A percentile compares a stretch with the other conserved stretches of the same genome.
Conservation (phyloP, 306 rosid genomes). For the Morella rubra region DNA sequence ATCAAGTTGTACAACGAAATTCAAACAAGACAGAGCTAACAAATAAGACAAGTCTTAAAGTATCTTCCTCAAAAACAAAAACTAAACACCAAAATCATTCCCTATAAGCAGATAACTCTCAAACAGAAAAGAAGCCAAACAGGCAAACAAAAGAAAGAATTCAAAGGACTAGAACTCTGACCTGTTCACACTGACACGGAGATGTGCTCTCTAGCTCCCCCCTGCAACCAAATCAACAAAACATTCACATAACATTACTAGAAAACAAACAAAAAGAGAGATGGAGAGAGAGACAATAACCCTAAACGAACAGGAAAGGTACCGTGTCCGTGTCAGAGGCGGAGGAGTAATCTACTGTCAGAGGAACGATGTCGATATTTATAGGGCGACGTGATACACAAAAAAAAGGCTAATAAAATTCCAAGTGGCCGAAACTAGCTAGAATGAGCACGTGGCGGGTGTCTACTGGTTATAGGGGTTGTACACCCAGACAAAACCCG, state of each 20-base stretch:
- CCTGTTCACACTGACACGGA: slow-evolving; percentile 4
- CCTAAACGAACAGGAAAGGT: slow-evolving; percentile 27
- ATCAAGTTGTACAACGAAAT: not conserved
- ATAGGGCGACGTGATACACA: not conserved
- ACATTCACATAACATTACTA: not conserved
- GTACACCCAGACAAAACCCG: too few species aligned
- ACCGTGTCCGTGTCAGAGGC: not conserved
- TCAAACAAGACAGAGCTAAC: not conserved
- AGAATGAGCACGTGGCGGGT: not conserved
- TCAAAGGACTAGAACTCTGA: not conserved
- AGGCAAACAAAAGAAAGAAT: not conserved
- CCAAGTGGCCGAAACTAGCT: not conserved
- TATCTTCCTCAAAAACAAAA: not conserved
- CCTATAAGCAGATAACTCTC: too few species aligned
- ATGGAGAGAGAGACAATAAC: slow-evolving; percentile 11
- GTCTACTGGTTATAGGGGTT: not conserved
- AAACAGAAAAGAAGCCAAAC: too few species aligned
- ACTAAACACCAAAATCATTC: not conserved
- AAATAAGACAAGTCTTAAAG: not conserved
- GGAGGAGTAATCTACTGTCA: not conserved
- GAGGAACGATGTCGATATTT: not conserved
- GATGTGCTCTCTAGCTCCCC: not conserved
- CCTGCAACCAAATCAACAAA: not conserved
- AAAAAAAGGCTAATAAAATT: not conserved
- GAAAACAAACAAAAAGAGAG: not conserved